Evolutionary conservation across 345 rosid genomes (phyloP).

Genomic region (Brassica rapa): DNA sequence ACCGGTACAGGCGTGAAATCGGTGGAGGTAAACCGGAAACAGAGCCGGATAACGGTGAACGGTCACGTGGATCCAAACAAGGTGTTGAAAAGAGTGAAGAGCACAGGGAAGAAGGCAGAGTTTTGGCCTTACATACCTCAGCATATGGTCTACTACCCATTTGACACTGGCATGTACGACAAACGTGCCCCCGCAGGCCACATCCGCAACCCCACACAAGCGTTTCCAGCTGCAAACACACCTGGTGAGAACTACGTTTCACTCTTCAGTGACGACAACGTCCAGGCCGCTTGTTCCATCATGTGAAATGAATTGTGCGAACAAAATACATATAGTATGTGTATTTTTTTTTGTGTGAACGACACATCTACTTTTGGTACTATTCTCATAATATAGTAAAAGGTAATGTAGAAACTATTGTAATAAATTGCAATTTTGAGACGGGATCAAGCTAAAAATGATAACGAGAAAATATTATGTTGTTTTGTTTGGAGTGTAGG

Average conservation of each 20-base stretch:
- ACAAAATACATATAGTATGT: not conserved
- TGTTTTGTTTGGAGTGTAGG: not conserved
- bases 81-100: slow-evolving; percentile 50
- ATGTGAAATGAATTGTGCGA: slow-evolving; percentile 36
- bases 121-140: slow-evolving; percentile 61
- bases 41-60: slow-evolving; percentile 49
- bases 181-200: slow-evolving; percentile 59
- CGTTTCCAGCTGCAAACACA: slow-evolving; percentile 46
- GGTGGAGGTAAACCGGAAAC: slow-evolving; percentile 53
- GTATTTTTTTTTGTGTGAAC: not conserved
- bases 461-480: no score
- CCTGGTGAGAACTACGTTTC: slow-evolving; percentile 44
- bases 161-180: slow-evolving; percentile 54
- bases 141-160: slow-evolving; percentile 56
- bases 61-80: slow-evolving; percentile 60
- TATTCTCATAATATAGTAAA: not conserved
- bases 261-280: slow-evolving; percentile 54
- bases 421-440: slow-evolving; percentile 6
- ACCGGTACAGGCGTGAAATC: slow-evolving; percentile 48
- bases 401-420: not conserved
- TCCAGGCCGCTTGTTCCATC: slow-evolving; percentile 50
- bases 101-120: slow-evolving; percentile 57
- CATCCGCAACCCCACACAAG: slow-evolving; percentile 47
- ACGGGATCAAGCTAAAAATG: not conserved
- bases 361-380: not conserved